These are phyloP conservation scores for Haberlea rhodopensis DNA, from an alignment of 257 asterid species.

Conservation along the genomic window DNA sequence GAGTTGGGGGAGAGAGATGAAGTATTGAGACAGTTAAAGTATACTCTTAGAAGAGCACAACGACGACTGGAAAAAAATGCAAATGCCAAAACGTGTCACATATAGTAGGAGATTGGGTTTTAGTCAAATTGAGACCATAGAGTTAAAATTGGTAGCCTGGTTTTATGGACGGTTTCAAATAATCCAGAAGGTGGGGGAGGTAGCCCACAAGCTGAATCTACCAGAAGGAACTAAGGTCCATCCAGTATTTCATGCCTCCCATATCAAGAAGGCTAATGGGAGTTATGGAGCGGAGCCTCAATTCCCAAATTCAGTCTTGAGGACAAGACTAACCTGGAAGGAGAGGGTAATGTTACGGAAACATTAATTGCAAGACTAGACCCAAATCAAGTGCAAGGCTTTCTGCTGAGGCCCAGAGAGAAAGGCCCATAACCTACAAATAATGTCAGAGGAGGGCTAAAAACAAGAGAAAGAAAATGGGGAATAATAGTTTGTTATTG, in stretches of 20 bases:
- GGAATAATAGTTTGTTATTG: no score
- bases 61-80: neutral
- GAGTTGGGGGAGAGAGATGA: neutral
- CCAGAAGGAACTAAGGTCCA: neutral
- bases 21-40: neutral
- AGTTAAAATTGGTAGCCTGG: neutral
- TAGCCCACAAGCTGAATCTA: neutral
- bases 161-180: neutral
- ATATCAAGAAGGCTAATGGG: neutral
- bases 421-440: no score
- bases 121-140: neutral
- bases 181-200: neutral
- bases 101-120: neutral
- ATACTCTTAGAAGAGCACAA: neutral
- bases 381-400: no score
- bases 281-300: no score
- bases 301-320: neutral
- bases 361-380: no score
- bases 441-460: no score
- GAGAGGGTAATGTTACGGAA: neutral
- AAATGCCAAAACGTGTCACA: neutral
- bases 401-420: no score
- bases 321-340: neutral
- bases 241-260: conserved; percentile 2
- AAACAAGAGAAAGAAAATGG: no score